phyloP scores from a whole-genome alignment of 208 protist species.

The Vickermania ingenoplastis region DNA sequence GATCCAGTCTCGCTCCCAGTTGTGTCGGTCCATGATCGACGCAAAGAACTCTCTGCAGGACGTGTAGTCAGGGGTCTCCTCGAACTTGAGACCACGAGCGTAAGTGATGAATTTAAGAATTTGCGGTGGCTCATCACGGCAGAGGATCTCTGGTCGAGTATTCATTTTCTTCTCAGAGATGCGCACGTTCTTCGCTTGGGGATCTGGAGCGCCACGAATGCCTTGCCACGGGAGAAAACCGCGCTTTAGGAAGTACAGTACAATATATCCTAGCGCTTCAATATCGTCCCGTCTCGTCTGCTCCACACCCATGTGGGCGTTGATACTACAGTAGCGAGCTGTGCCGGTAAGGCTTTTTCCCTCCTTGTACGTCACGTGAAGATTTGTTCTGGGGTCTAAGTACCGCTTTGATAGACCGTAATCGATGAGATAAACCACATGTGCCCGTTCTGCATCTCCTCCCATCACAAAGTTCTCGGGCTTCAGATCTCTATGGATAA shows the following conservation, averaged over 20 bases:
- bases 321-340: slow-evolving; percentile 95
- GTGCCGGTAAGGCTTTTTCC: slow-evolving; percentile 96
- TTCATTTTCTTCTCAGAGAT: slow-evolving; percentile 37
- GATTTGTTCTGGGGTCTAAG: slow-evolving; percentile 69
- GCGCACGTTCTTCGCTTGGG: slow-evolving; percentile 12
- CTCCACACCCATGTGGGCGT: slow-evolving; percentile 95
- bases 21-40: slow-evolving; percentile 4
- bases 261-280: slow-evolving; percentile 68
- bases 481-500: slow-evolving; percentile 50
- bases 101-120: slow-evolving; percentile 21
- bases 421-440: slow-evolving; percentile 88
- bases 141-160: slow-evolving; percentile 15
- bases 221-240: slow-evolving; percentile 77
- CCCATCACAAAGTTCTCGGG: slow-evolving; percentile 57
- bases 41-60: slow-evolving; percentile 20
- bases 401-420: slow-evolving; percentile 96
- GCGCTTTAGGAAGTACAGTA: slow-evolving; percentile 67
- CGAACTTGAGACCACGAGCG: slow-evolving; percentile 23
- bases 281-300: slow-evolving; percentile 82
- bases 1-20: slow-evolving; percentile 6
- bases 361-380: slow-evolving; percentile 95
- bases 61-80: slow-evolving; percentile 26
- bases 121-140: slow-evolving; percentile 15
- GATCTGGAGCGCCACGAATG: slow-evolving; percentile 28
- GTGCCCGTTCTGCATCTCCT: slow-evolving; percentile 5